phyloP scores from a whole-genome alignment of 257 asterid genomes.

The Nicotiana benthamiana region DNA sequence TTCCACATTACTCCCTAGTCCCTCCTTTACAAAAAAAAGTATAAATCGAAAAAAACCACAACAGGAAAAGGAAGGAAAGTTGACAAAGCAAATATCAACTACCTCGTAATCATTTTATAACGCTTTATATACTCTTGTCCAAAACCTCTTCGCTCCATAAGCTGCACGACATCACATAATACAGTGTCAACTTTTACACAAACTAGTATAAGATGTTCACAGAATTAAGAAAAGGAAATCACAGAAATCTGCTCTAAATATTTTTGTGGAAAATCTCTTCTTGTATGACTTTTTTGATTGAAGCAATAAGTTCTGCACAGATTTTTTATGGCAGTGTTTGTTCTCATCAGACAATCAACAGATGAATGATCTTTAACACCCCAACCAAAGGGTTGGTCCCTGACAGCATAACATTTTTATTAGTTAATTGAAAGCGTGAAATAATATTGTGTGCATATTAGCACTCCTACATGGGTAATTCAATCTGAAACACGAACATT shows the following conservation, averaged over 20 bases:
- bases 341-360: not conserved
- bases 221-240: not conserved
- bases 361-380: not conserved
- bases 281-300: not conserved
- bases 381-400: not conserved
- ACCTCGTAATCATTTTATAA: slow-evolving; percentile 98
- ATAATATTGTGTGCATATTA: not conserved
- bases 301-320: not conserved
- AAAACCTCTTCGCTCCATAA: slow-evolving; percentile 95
- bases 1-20: not conserved
- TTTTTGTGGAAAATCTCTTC: not conserved
- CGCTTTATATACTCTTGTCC: slow-evolving; percentile 92
- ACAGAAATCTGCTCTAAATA: not conserved
- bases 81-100: not conserved
- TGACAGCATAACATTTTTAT: not conserved
- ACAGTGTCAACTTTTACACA: not conserved
- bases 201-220: not conserved
- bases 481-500: not conserved
- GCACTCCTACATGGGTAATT: not conserved
- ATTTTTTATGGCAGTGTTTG: not conserved
- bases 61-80: not conserved
- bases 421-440: not conserved
- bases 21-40: not conserved
- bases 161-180: slow-evolving; percentile 37
- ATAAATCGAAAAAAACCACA: not conserved